Base-by-base conservation (phyloP, 2,329 filamentous ascomycete species). In the Orbilia brochopaga region DNA sequence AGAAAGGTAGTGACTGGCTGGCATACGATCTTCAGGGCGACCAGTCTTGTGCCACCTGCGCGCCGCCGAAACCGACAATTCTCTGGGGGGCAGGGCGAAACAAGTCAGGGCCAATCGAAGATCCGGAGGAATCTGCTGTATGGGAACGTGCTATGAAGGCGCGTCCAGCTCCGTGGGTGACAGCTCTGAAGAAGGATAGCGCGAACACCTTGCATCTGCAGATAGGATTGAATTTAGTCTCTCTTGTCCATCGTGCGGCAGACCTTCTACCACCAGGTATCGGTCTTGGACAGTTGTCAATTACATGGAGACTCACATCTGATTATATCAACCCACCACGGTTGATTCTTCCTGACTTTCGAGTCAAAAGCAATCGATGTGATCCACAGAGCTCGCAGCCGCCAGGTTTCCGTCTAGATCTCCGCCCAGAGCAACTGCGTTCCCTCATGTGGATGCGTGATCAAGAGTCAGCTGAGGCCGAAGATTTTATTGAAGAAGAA, bases 391-490 rank as follows among this genome's bases (percentile, higher is more conserved):
- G 74, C 15, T 8, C 19, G 1, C 79, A 82, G 64, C 80, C 79
- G 19, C 78, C 77, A 19, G 76, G 76, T 17, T 83, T 82, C 67
- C 54, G 70, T 57, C 62, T 52, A n/a, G 66, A 73, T 1, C 78
- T 88, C 1, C 82, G 83, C 4, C 78, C 79, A 0, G 83, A 85
- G 32, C 87, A 90, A 73, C 76, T 81, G 3, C 80, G 81, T 17
- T 85, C 84, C 1, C 77, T 90, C 1, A 74, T 78, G 0, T 90
- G 87, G 87, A 88, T 88, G 85, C 76, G 80, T 8, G 17, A 74
- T 0, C 85, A 86, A 76, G 87, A 89, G 75, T 70, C 76, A 1
- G 77, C 79, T 10, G 65, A 77, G 1, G 77, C 77, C 4, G 53
- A 64, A 1, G 73, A 77, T 0, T 87, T 87, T 70, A 67, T 79